Conservation (phyloP, 805 yeast species). For the Candida vartiovaarae region DNA sequence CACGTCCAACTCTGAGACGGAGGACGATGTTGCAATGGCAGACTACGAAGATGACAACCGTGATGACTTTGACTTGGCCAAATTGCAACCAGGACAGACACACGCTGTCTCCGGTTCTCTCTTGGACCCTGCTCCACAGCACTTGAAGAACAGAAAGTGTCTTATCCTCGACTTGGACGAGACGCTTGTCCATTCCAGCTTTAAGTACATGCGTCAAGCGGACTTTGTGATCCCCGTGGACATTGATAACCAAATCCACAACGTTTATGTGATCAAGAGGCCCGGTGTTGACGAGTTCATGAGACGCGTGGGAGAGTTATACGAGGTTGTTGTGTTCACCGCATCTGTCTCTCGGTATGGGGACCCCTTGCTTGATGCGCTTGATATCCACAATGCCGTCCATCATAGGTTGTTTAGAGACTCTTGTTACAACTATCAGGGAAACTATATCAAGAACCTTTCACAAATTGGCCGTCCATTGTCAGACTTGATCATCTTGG, state of each 20-base stretch:
- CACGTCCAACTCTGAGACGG: constrained; percentile 15
- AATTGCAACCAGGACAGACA: constrained; percentile 66
- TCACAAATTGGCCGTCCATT: constrained; percentile 93
- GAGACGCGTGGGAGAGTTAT: constrained; percentile 72
- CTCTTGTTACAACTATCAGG: constrained; percentile 88
- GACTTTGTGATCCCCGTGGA: constrained; percentile 98
- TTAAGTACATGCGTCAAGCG: constrained; percentile 84
- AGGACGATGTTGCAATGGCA: constrained; percentile 12
- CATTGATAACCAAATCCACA: constrained; percentile 86
- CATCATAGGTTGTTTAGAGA: constrained; percentile 94
- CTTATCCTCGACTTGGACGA: constrained; percentile 90
- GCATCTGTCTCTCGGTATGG: constrained; percentile 95
- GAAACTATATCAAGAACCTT: constrained; percentile 88
- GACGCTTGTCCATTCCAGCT: constrained; percentile 91
- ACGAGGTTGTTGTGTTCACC: constrained; percentile 94
- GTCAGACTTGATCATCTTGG: constrained; percentile 78
- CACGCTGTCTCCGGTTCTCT: constrained; percentile 60
- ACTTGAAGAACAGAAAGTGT: constrained; percentile 66
- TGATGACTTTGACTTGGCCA: constrained; percentile 50
- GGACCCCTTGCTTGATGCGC: constrained; percentile 85
- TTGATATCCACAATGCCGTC: constrained; percentile 67
- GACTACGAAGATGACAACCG: constrained; percentile 19
- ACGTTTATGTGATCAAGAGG: constrained; percentile 91
- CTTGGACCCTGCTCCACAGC: constrained; percentile 45
- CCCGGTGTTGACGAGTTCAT: constrained; percentile 97